phyloP scores from a whole-genome alignment of 495 filamentous ascomycete genomes.

The Tetracladium marchalianum region DNA sequence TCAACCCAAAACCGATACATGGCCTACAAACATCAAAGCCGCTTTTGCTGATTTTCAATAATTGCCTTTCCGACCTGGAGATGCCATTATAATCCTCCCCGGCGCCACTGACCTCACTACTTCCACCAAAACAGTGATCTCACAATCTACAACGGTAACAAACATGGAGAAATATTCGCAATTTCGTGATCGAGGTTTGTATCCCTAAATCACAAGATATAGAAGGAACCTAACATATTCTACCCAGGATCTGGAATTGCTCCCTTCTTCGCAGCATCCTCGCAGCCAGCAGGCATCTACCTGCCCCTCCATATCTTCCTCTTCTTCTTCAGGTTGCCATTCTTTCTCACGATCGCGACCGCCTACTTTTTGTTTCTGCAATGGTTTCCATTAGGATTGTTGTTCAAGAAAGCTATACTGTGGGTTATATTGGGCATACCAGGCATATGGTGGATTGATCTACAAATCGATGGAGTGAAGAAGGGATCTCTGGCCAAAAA shows the following conservation, averaged over 20 bases:
- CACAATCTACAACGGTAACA: neutral
- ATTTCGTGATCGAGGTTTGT: slow-evolving; percentile 81
- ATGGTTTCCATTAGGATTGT: slow-evolving; percentile 74
- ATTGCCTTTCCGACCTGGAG: no score
- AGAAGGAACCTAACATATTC: slow-evolving; percentile 7
- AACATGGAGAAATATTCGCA: slow-evolving; percentile 96
- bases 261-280: slow-evolving; percentile 77
- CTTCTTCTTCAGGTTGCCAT: slow-evolving; percentile 69
- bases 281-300: slow-evolving; percentile 46
- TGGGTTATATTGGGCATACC: slow-evolving; percentile 81
- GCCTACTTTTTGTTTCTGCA: slow-evolving; percentile 74
- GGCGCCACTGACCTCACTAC: no score
- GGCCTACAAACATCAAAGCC: no score
- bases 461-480: slow-evolving; percentile 90
- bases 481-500: slow-evolving; percentile 60
- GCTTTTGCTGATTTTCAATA: no score
- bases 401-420: slow-evolving; percentile 69
- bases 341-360: slow-evolving; percentile 58
- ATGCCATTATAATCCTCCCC: no score
- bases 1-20: no score
- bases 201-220: slow-evolving; percentile 10
- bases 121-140: neutral
- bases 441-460: slow-evolving; percentile 95
- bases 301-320: slow-evolving; percentile 58
- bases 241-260: slow-evolving; percentile 82